Conservation (phyloP, 2,329 filamentous ascomycete genomes). For the Dactylellina sp. region DNA sequence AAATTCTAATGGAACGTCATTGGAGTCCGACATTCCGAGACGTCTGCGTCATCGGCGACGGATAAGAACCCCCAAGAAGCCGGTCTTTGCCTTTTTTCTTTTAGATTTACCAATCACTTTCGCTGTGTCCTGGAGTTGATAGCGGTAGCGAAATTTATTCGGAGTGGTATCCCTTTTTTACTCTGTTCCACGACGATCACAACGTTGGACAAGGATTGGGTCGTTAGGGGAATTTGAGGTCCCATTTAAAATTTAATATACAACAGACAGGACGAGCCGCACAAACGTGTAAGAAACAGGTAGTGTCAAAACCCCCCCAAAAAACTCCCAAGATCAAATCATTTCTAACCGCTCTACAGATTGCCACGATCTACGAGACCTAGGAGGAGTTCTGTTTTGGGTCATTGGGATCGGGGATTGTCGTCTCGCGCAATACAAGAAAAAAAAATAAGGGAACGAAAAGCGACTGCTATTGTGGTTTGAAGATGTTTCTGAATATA, state of each 20-base stretch:
- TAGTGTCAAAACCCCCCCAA: too few species aligned
- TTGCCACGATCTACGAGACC: slow-evolving; percentile 19
- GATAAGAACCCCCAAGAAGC: too few species aligned
- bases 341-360: slow-evolving; percentile 5
- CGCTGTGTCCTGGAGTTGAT: not conserved
- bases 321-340: not conserved
- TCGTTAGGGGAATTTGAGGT: not conserved
- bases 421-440: not conserved
- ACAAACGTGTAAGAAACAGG: not conserved
- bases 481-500: slow-evolving; percentile 17
- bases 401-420: slow-evolving; percentile 10
- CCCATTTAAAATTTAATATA: slow-evolving; percentile 1
- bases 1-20: too few species aligned
- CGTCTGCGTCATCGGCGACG: not conserved
- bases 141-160: not conserved
- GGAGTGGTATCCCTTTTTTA: not conserved
- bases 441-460: not conserved
- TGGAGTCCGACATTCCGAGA: slow-evolving; percentile 9
- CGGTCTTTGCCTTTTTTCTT: too few species aligned
- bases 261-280: slow-evolving; percentile 17
- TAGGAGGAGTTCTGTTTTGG: slow-evolving; percentile 18
- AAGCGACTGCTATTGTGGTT: slow-evolving; percentile 4
- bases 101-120: not conserved
- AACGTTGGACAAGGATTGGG: not conserved
- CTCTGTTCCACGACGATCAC: slow-evolving; percentile 1